Conservation (phyloP, 208 protist genomes). For the Acanthamoeba healyi region DNA sequence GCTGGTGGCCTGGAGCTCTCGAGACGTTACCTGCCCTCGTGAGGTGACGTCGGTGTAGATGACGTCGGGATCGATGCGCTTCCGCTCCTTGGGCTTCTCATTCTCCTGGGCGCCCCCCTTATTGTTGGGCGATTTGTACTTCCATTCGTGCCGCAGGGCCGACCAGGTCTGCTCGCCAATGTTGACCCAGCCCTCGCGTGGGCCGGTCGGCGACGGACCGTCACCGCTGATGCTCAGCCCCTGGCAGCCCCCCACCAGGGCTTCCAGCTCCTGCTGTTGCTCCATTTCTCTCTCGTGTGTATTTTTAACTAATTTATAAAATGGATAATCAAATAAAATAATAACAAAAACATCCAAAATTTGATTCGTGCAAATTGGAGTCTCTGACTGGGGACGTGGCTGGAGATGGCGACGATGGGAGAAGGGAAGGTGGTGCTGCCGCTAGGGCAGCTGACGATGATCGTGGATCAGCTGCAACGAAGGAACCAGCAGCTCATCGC, state of each 20-base stretch:
- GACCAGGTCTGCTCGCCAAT: constrained; percentile 72
- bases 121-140: constrained; percentile 33
- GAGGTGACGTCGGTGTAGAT: constrained; percentile 67
- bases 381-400: no score
- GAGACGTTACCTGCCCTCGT: constrained; percentile 49
- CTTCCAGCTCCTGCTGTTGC: not conserved
- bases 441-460: not conserved
- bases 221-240: not conserved
- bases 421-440: not conserved
- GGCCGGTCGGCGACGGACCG: not conserved
- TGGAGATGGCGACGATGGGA: not conserved
- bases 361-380: not conserved
- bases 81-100: constrained; percentile 4
- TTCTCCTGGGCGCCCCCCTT: not conserved
- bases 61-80: constrained; percentile 50
- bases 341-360: not conserved
- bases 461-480: constrained; percentile 26
- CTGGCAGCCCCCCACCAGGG: not conserved
- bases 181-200: constrained; percentile 63
- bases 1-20: not conserved
- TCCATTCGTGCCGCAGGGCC: constrained; percentile 71
- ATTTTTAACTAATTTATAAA: no score
- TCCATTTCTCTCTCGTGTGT: no score
- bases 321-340: not conserved
- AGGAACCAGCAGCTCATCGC: not conserved